phyloP scores from a whole-genome alignment of 805 yeast species.

The Monosporozyma unispora region DNA sequence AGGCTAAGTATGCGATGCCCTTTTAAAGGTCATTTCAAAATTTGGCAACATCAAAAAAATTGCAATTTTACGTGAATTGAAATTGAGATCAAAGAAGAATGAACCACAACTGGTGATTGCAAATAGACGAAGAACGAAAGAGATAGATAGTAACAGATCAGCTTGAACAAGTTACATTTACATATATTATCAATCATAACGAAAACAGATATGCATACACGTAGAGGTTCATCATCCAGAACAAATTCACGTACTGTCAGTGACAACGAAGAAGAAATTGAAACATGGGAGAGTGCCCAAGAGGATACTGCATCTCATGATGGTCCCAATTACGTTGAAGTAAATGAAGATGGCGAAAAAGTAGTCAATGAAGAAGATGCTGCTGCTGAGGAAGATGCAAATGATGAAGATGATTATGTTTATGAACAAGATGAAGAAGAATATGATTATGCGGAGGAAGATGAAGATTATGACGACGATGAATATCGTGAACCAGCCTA shows the following conservation, averaged over 20 bases:
- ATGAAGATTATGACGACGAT: constrained; percentile 17
- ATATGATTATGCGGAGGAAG: constrained; percentile 8
- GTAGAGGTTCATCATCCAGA: not conserved
- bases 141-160: too few relatives aligned
- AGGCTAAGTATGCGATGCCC: not conserved
- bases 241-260: constrained; percentile 7
- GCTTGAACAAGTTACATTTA: too few relatives aligned
- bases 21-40: not conserved
- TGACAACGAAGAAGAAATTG: constrained; percentile 12
- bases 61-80: too few relatives aligned
- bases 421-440: not conserved
- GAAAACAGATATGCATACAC: not conserved
- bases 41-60: not conserved
- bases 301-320: constrained; percentile 10
- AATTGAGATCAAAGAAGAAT: too few relatives aligned
- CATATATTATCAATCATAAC: too few relatives aligned
- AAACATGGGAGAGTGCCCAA: constrained; percentile 5
- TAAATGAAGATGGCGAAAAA: not conserved
- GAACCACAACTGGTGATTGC: too few relatives aligned
- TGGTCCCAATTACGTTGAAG: constrained; percentile 4
- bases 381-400: not conserved
- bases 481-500: constrained; percentile 16
- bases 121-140: too few relatives aligned
- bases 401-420: constrained; percentile 1
- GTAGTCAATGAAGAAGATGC: not conserved